phyloP scores from a whole-genome alignment of 2,329 filamentous ascomycete genomes.

The Aspergillus sp. region DNA sequence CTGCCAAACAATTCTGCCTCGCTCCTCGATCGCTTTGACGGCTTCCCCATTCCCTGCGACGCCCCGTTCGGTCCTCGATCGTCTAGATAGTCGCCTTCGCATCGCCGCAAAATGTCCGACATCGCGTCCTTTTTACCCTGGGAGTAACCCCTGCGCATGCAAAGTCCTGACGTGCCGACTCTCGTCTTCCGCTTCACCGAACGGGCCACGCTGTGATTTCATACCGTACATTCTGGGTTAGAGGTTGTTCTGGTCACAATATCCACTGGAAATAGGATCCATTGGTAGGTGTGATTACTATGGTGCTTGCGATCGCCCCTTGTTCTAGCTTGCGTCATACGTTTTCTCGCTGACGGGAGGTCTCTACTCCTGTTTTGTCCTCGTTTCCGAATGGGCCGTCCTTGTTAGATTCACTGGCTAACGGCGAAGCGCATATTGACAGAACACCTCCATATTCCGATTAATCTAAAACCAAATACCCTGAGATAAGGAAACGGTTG shows the following conservation, averaged over 20 bases:
- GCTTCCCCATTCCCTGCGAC: slow-evolving; percentile 5
- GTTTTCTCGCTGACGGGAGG: not conserved
- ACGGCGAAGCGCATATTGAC: not conserved
- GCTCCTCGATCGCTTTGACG: slow-evolving; percentile 6
- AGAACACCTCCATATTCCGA: not conserved
- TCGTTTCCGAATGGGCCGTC: not conserved
- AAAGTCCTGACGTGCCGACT: slow-evolving; percentile 16
- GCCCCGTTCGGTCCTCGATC: slow-evolving; percentile 6
- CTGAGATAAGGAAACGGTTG: not conserved
- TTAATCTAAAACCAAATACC: not conserved
- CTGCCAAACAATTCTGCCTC: slow-evolving; percentile 21
- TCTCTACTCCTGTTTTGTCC: not conserved
- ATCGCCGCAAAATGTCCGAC: slow-evolving; percentile 11
- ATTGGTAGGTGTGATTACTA: slow-evolving; percentile 6
- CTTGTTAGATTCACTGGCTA: not conserved
- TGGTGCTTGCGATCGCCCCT: not conserved
- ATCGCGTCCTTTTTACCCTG: slow-evolving; percentile 9
- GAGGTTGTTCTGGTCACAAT: slow-evolving; percentile 1
- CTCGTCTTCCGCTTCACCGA: slow-evolving; percentile 21
- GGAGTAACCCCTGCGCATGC: slow-evolving; percentile 16
- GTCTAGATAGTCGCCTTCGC: slow-evolving; percentile 10
- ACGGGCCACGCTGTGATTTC: slow-evolving; percentile 13
- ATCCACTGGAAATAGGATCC: not conserved
- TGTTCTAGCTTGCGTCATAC: not conserved
- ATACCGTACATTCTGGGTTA: not conserved